phyloP scores from a whole-genome alignment of 306 rosid genomes.

The Dryas alaskensis region DNA sequence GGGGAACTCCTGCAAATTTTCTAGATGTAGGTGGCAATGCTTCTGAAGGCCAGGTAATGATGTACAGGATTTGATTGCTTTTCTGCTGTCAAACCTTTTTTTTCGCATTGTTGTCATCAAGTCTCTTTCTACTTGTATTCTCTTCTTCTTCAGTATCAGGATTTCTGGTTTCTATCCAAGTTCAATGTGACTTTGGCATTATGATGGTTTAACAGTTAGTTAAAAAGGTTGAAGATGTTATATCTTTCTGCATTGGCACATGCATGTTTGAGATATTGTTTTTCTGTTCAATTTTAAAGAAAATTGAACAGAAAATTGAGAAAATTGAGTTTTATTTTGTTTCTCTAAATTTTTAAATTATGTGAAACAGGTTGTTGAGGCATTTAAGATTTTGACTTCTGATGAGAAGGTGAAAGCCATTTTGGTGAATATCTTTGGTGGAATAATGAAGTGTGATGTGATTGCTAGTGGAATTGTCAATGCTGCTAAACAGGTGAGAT shows the following conservation, averaged over 20 bases:
- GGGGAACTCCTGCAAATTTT: conserved; percentile 99
- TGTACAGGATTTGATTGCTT: conserved; percentile 15
- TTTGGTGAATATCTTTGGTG: conserved; percentile 96
- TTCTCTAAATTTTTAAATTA: conserved; percentile 11
- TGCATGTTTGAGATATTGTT: not conserved
- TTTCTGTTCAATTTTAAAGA: not conserved
- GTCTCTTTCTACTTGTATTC: not conserved
- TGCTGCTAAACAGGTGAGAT: conserved; percentile 86
- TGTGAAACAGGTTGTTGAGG: conserved; percentile 80
- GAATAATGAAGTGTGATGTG: conserved; percentile 97
- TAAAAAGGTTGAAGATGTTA: not conserved
- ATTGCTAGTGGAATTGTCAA: conserved; percentile 98
- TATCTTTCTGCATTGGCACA: not conserved
- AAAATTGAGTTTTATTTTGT: not conserved
- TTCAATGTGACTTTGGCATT: not conserved
- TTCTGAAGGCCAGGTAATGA: conserved; percentile 90
- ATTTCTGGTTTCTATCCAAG: not conserved
- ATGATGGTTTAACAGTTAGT: not conserved
- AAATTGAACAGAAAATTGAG: not conserved
- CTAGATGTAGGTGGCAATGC: conserved; percentile 98
- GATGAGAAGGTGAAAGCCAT: conserved; percentile 97
- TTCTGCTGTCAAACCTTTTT: conserved; percentile 4
- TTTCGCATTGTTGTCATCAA: not conserved
- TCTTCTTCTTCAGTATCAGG: not conserved
- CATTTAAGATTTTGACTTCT: conserved; percentile 93